Percentiles rank a stretch among this genome's conserved stretches.
phyloP scores from a whole-genome alignment of 208 protist species.

The Leptomonas pyrrhocoris region DNA sequence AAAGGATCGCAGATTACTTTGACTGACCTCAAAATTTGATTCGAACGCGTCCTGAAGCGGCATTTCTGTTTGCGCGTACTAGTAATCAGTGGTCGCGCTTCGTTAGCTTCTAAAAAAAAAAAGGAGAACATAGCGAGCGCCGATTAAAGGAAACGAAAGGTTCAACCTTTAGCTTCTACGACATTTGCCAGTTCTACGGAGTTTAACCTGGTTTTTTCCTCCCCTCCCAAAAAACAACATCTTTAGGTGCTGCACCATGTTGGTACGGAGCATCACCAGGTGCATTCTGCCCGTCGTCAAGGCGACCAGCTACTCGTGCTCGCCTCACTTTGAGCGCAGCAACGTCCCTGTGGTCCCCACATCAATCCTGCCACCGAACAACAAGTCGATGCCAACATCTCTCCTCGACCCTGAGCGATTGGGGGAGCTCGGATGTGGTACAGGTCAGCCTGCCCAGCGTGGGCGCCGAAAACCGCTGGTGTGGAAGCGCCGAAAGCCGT shows the following conservation, averaged over 20 bases:
- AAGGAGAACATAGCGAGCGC: too few relatives aligned
- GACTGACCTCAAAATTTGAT: background rate
- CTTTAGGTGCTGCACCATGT: constrained; percentile 22
- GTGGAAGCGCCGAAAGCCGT: constrained; percentile 91
- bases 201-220: constrained; percentile 3
- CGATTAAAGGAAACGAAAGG: too few relatives aligned
- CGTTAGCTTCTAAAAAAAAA: too few relatives aligned
- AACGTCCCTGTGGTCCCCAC: constrained; percentile 20
- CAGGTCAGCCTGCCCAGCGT: constrained; percentile 83
- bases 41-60: background rate
- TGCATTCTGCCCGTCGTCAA: constrained; percentile 56
- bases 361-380: constrained; percentile 33
- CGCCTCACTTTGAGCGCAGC: constrained; percentile 23
- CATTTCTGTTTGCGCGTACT: background rate
- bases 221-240: background rate
- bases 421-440: constrained; percentile 65
- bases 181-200: too few relatives aligned
- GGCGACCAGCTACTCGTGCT: constrained; percentile 51
- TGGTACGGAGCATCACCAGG: constrained; percentile 29
- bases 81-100: too few relatives aligned
- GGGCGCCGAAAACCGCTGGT: constrained; percentile 80
- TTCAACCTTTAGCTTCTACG: too few relatives aligned
- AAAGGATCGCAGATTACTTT: background rate
- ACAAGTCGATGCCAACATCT: constrained; percentile 78
- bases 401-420: constrained; percentile 62